Percentiles rank a stretch among this genome's conserved stretches.
phyloP scores from a whole-genome alignment of 1,284 basidiomycete genomes.

The Papiliotrema terrestris region DNA sequence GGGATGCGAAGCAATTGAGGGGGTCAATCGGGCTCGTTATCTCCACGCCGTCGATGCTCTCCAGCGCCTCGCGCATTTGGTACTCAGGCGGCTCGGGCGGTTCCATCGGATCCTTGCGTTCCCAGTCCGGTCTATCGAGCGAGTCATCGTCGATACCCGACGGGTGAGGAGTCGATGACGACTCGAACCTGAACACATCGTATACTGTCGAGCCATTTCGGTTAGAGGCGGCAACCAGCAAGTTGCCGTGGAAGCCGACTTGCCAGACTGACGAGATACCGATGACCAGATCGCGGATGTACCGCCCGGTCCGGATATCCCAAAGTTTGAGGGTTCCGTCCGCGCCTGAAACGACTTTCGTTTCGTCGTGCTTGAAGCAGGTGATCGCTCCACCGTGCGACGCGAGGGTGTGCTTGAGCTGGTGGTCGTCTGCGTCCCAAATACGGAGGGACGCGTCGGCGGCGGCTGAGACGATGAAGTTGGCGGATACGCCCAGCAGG shows the following conservation, averaged over 20 bases:
- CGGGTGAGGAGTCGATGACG: constrained; percentile 13
- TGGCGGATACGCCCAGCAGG: constrained; percentile 78
- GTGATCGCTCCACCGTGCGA: constrained; percentile 92
- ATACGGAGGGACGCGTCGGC: constrained; percentile 88
- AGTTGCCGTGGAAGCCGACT: constrained; percentile 85
- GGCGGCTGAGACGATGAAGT: constrained; percentile 84
- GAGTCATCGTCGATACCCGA: constrained; percentile 37
- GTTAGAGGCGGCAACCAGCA: constrained; percentile 89
- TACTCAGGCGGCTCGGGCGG: constrained; percentile 35
- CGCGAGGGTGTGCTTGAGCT: constrained; percentile 71
- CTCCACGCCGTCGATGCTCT: constrained; percentile 12
- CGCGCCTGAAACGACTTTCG: constrained; percentile 87
- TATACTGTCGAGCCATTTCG: constrained; percentile 64
- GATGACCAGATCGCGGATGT: constrained; percentile 78
- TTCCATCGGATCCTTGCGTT: constrained; percentile 30
- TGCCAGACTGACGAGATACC: constrained; percentile 93
- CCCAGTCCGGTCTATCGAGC: constrained; percentile 42
- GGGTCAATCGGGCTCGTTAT: neutral
- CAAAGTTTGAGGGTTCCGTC: constrained; percentile 97
- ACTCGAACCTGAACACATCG: constrained; percentile 46
- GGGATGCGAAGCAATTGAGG: neutral
- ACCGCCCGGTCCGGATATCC: constrained; percentile 79
- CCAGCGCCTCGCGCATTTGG: constrained; percentile 10
- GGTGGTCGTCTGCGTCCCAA: constrained; percentile 82
- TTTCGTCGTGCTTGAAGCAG: constrained; percentile 95